These are phyloP conservation scores for Diaporthe sp. DNA, from an alignment of 2,329 filamentous ascomycete species.

Conservation along the genomic window DNA sequence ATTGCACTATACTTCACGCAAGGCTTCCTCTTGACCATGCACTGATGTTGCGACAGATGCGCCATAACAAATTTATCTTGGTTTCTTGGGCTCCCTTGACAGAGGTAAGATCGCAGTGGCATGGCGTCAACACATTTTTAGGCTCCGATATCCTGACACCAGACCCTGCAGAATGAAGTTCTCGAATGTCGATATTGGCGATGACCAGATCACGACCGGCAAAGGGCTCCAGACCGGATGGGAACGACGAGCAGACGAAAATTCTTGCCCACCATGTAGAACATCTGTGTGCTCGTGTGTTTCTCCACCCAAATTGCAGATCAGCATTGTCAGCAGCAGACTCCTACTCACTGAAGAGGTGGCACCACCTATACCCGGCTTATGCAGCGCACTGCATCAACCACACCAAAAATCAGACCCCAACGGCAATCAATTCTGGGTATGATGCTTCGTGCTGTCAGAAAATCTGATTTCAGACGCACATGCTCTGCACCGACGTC, in stretches of 20 bases:
- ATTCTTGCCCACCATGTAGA: neutral
- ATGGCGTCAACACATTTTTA: neutral
- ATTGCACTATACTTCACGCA: neutral
- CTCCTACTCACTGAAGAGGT: neutral
- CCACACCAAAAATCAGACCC: neutral
- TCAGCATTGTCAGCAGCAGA: neutral
- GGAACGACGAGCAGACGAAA: neutral
- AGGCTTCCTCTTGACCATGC: neutral
- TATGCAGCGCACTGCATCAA: neutral
- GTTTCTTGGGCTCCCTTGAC: slow-evolving; percentile 15
- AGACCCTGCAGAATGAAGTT: slow-evolving; percentile 9
- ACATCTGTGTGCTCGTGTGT: neutral
- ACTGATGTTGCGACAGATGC: slow-evolving; percentile 25
- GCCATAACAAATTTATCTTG: slow-evolving; percentile 32
- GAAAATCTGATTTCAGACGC: neutral
- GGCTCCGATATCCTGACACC: slow-evolving; percentile 16
- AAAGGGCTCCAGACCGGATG: neutral
- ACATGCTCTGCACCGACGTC: neutral
- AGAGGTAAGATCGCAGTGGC: slow-evolving; percentile 2
- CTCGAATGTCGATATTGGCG: slow-evolving; percentile 31
- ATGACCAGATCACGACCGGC: neutral
- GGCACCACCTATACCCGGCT: neutral
- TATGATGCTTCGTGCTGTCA: neutral
- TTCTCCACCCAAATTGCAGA: neutral
- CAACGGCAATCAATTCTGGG: neutral